Conservation (phyloP, 2,329 filamentous ascomycete species). For the Colletotrichum sublineola region DNA sequence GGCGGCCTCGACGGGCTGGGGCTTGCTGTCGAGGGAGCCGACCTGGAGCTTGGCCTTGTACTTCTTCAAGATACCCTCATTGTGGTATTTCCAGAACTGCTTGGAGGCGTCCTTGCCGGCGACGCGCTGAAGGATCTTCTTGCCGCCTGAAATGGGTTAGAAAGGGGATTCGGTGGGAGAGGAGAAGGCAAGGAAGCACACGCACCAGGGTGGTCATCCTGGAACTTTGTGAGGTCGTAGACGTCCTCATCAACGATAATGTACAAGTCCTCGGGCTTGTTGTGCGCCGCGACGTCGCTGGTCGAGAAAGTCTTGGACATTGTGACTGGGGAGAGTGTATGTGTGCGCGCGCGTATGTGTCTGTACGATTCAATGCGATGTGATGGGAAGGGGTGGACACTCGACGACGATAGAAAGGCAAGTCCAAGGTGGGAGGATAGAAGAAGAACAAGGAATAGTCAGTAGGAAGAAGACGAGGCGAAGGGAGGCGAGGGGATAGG, state of each 20-base stretch:
- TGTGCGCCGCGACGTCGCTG: constrained; percentile 91
- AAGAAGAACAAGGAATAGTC: constrained; percentile 22
- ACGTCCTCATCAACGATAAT: constrained; percentile 95
- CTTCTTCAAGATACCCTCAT: constrained; percentile 89
- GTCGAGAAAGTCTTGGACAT: constrained; percentile 93
- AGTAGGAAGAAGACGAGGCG: not conserved
- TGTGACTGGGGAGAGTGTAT: constrained; percentile 46
- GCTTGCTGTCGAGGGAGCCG: constrained; percentile 91
- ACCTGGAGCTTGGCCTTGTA: constrained; percentile 82
- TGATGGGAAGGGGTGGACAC: not conserved
- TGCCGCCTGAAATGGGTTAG: constrained; percentile 61
- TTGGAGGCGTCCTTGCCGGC: constrained; percentile 76
- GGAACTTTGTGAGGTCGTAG: constrained; percentile 92
- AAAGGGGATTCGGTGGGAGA: not conserved
- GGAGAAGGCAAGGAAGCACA: constrained; percentile 24
- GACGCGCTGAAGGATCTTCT: constrained; percentile 74
- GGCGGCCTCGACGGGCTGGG: constrained; percentile 71
- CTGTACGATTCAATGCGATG: constrained; percentile 14
- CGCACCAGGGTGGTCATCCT: constrained; percentile 85
- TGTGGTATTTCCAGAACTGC: constrained; percentile 83
- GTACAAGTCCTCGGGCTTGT: constrained; percentile 87
- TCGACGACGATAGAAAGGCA: constrained; percentile 10
- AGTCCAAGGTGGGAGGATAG: not conserved
- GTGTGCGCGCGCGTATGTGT: not conserved
- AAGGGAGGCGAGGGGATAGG: constrained; percentile 14